Base-by-base conservation (phyloP, 2,329 filamentous ascomycete genomes). In the Trichothecium sympodiale region DNA sequence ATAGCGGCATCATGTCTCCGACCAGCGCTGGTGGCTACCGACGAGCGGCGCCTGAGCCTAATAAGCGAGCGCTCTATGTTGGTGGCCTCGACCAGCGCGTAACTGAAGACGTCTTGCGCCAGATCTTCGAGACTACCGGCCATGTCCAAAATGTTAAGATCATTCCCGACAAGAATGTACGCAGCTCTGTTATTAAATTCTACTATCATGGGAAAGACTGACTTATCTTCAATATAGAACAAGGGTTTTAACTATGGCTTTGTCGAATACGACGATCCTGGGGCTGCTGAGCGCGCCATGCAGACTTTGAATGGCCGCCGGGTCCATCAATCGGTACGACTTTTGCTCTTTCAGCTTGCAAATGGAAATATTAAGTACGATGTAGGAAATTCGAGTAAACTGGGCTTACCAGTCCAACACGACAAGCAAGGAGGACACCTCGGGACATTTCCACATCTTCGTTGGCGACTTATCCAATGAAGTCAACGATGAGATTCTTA, bases 191-290 rank as follows among this genome's bases (percentile, higher is more conserved):
- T 6, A 17, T 29, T 30, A 30, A 30, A n/a, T 15, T 25, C 12
- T 15, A n/a, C 15, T 29, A 17, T 26, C 20, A 6, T 6, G 10
- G 10, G 38, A 26, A 36, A 29, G 29, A 28, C 38, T 36, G 32
- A 42, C 45, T 32, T 42, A 40, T 37, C 25, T 33, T 40, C 62
- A 55, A 57, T 70, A 47, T 63, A 94, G 77, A 83, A 81, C 48
- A 94, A 96, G 71, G 91, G 91, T 33, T 93, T 86, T 70, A 98
- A 98, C 69, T 98, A 98, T 62, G 91, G 91, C 17, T 98, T 98
- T 55, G 83, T 98, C 45, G 91, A 98, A 61, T 98, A 95, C 61
- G 91, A 98, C 60, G 91, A 98, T 59, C 91, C 91, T 36, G 88
- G 84, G 60, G 85, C 89, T 44, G 91, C 91, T 48, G 91, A 98